Conservation (phyloP, 176 grass and related monocot genomes). For the Oryza brachyantha region DNA sequence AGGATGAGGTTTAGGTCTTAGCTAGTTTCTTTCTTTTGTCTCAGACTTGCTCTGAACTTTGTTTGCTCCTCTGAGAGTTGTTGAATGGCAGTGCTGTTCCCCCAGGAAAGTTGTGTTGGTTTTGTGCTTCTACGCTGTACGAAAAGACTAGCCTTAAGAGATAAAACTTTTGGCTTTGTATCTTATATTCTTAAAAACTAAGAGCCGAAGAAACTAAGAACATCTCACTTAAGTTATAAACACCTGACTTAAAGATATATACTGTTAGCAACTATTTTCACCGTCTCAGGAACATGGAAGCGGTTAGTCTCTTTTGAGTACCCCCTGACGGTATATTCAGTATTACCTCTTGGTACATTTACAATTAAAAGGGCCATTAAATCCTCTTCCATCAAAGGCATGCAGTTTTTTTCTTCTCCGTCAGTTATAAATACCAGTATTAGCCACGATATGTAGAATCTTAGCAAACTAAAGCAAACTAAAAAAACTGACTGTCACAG, state of each 20-base stretch:
- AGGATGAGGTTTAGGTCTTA: too few relatives aligned
- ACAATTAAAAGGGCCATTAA: background rate
- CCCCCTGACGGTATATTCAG: background rate
- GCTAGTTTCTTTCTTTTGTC: too few relatives aligned
- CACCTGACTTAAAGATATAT: background rate
- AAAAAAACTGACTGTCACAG: background rate
- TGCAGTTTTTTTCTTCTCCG: slow-evolving; percentile 19
- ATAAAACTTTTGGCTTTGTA: background rate
- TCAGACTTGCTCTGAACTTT: too few relatives aligned
- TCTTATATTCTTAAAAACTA: background rate
- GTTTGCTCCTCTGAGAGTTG: too few relatives aligned
- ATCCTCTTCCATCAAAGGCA: background rate
- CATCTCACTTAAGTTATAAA: background rate
- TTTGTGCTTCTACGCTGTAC: too few relatives aligned
- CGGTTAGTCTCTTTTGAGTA: too few relatives aligned
- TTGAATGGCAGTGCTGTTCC: too few relatives aligned
- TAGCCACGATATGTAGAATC: too few relatives aligned
- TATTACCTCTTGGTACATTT: background rate
- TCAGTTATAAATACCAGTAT: background rate
- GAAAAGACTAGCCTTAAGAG: too few relatives aligned
- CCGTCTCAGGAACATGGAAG: background rate
- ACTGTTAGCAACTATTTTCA: background rate
- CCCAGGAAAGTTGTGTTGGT: too few relatives aligned
- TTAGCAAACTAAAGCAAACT: background rate
- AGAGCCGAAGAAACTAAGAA: background rate